A percentile compares a stretch with the other conserved stretches of the same genome.
Evolutionary conservation across 805 yeast species (phyloP).

Genomic region (Barnettozyma botsteinii): DNA sequence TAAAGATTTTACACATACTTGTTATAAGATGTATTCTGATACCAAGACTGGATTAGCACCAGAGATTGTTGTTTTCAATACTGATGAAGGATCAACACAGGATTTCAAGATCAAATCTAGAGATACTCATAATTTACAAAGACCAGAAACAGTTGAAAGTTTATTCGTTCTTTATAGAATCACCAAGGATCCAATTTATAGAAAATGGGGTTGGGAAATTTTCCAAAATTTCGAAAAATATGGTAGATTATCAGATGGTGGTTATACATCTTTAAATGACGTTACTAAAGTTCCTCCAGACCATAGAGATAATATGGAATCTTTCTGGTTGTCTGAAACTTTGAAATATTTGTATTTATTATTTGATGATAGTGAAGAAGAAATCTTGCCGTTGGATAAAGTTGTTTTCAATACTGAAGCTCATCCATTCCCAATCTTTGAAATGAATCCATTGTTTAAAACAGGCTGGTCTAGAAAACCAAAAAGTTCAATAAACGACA

Average conservation of each 20-base stretch:
- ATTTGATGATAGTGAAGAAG: slow-evolving; percentile 58
- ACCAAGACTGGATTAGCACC: slow-evolving; percentile 78
- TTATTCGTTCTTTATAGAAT: slow-evolving; percentile 73
- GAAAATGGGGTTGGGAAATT: slow-evolving; percentile 88
- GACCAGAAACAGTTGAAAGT: slow-evolving; percentile 93
- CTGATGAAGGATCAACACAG: slow-evolving; percentile 34
- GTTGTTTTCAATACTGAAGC: slow-evolving; percentile 90
- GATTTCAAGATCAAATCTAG: slow-evolving; percentile 66
- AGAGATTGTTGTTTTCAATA: slow-evolving; percentile 81
- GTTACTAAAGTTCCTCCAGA: slow-evolving; percentile 53
- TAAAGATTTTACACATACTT: slow-evolving; percentile 68
- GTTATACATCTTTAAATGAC: slow-evolving; percentile 62
- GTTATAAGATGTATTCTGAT: slow-evolving; percentile 78
- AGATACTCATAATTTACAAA: slow-evolving; percentile 81
- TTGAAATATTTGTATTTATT: slow-evolving; percentile 76
- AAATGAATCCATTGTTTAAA: slow-evolving; percentile 41
- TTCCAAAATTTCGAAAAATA: slow-evolving; percentile 63
- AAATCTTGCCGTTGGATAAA: slow-evolving; percentile 57
- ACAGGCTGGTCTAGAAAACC: slow-evolving; percentile 55
- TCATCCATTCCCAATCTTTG: slow-evolving; percentile 81
- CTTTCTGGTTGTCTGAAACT: slow-evolving; percentile 93
- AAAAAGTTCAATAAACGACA: background rate
- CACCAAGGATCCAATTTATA: slow-evolving; percentile 73
- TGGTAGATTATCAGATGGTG: slow-evolving; percentile 43
- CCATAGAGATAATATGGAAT: slow-evolving; percentile 70